These are phyloP conservation scores for Mycena galopus DNA, from an alignment of 768 basidiomycete species.

Conservation along the genomic window DNA sequence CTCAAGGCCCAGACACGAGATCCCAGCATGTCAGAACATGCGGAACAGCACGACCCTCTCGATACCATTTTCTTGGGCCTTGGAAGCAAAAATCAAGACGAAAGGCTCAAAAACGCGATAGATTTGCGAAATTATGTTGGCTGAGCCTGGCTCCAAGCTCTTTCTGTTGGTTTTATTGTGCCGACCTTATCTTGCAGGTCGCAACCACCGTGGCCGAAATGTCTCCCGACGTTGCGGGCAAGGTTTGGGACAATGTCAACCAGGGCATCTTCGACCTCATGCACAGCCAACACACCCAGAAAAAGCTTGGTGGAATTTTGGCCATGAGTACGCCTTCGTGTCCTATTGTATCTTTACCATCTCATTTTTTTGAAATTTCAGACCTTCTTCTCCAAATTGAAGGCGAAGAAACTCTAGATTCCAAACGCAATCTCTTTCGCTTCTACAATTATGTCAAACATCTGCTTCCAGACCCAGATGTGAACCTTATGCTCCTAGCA, in stretches of 20 bases:
- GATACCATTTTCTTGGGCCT: constrained; percentile 77
- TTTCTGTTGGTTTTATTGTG: constrained; percentile 17
- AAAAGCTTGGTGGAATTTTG: constrained; percentile 88
- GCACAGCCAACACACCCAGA: constrained; percentile 81
- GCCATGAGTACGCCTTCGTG: constrained; percentile 78
- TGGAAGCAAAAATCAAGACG: constrained; percentile 73
- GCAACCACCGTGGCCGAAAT: constrained; percentile 81
- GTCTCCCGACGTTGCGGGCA: constrained; percentile 83
- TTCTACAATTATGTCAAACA: constrained; percentile 95
- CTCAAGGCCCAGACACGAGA: constrained; percentile 2
- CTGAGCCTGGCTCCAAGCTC: constrained; percentile 33
- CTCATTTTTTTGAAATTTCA: constrained; percentile 38
- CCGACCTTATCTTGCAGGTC: constrained; percentile 61
- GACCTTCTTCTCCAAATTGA: constrained; percentile 85
- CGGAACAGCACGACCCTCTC: constrained; percentile 60
- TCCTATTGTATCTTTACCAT: not conserved
- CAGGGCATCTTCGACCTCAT: constrained; percentile 84
- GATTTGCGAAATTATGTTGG: constrained; percentile 83
- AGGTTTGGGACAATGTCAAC: constrained; percentile 90
- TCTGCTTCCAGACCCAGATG: constrained; percentile 90
- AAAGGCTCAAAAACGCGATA: constrained; percentile 74
- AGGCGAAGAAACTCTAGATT: constrained; percentile 85
- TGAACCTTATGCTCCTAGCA: constrained; percentile 93
- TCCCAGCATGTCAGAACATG: constrained; percentile 28
- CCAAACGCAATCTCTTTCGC: constrained; percentile 84